Conservation (phyloP, 2,329 filamentous ascomycete genomes). For the Diaporthe capsici region DNA sequence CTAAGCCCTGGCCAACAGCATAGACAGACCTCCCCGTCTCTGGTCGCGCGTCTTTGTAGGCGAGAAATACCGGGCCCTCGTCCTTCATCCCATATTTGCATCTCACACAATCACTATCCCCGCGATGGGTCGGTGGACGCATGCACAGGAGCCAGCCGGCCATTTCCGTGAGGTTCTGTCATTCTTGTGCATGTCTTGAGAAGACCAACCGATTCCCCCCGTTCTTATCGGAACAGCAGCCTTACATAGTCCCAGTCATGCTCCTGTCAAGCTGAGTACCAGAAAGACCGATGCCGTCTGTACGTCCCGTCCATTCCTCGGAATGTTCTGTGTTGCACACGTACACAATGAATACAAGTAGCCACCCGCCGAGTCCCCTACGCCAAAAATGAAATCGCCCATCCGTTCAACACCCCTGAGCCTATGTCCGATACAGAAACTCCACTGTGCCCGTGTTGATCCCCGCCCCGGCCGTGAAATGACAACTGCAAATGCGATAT, state of each 20-base stretch:
- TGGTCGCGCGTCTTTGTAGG: background rate
- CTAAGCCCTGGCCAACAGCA: background rate
- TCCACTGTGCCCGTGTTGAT: slow-evolving; percentile 23
- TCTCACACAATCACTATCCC: background rate
- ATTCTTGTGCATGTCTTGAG: slow-evolving; percentile 20
- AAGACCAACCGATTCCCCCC: slow-evolving; percentile 1
- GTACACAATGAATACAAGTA: background rate
- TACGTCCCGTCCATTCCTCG: slow-evolving; percentile 18
- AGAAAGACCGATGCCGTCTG: slow-evolving; percentile 10
- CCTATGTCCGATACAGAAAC: slow-evolving; percentile 1
- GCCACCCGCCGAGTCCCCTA: background rate
- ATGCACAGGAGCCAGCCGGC: background rate
- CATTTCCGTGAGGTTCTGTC: slow-evolving; percentile 18
- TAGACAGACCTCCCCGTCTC: background rate
- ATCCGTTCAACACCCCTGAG: slow-evolving; percentile 8
- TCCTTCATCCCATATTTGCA: background rate
- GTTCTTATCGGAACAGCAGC: slow-evolving; percentile 10
- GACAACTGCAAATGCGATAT: slow-evolving; percentile 25
- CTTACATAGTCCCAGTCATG: slow-evolving; percentile 1
- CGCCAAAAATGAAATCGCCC: slow-evolving; percentile 14
- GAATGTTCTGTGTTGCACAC: slow-evolving; percentile 23
- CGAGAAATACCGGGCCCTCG: background rate
- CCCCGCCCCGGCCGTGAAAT: background rate
- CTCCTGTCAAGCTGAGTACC: slow-evolving; percentile 9
- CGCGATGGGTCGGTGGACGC: background rate